These are phyloP conservation scores for Graphilbum ipis-grandicollis DNA, from an alignment of 2,329 filamentous ascomycete species.

Conservation along the genomic window DNA sequence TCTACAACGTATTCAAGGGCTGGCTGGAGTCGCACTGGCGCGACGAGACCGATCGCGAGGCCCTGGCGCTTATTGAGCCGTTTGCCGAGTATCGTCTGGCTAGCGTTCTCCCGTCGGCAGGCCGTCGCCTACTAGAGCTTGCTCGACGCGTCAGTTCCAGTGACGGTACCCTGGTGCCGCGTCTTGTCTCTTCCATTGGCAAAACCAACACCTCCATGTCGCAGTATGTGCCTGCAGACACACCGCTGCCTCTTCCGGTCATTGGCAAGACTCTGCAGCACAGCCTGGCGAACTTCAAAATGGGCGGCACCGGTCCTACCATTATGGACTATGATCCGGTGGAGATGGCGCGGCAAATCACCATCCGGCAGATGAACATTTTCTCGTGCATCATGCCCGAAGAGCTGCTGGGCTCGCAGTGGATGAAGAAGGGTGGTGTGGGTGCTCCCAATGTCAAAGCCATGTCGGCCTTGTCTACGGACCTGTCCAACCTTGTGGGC, in stretches of 20 bases:
- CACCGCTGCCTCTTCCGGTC: slow-evolving; percentile 49
- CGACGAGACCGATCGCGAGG: slow-evolving; percentile 59
- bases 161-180: slow-evolving; percentile 61
- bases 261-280: slow-evolving; percentile 63
- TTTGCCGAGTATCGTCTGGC: slow-evolving; percentile 65
- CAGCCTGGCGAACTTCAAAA: slow-evolving; percentile 54
- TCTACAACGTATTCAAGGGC: slow-evolving; percentile 93
- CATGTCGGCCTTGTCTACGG: slow-evolving; percentile 84
- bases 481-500: slow-evolving; percentile 79
- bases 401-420: slow-evolving; percentile 79
- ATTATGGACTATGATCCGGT: slow-evolving; percentile 84
- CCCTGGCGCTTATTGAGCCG: slow-evolving; percentile 55
- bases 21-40: slow-evolving; percentile 97
- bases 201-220: slow-evolving; percentile 67
- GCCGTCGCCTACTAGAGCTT: slow-evolving; percentile 64
- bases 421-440: slow-evolving; percentile 73
- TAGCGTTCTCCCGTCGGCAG: slow-evolving; percentile 54
- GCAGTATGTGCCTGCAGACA: slow-evolving; percentile 53
- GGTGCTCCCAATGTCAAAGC: slow-evolving; percentile 80
- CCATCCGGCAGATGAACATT: slow-evolving; percentile 75
- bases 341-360: slow-evolving; percentile 82
- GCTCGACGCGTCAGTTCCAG: slow-evolving; percentile 57
- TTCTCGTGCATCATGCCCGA: slow-evolving; percentile 88
- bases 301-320: slow-evolving; percentile 47
- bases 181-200: slow-evolving; percentile 69